Evolutionary conservation across 2,329 filamentous ascomycete species (phyloP).

Genomic region (Coniella vitis): DNA sequence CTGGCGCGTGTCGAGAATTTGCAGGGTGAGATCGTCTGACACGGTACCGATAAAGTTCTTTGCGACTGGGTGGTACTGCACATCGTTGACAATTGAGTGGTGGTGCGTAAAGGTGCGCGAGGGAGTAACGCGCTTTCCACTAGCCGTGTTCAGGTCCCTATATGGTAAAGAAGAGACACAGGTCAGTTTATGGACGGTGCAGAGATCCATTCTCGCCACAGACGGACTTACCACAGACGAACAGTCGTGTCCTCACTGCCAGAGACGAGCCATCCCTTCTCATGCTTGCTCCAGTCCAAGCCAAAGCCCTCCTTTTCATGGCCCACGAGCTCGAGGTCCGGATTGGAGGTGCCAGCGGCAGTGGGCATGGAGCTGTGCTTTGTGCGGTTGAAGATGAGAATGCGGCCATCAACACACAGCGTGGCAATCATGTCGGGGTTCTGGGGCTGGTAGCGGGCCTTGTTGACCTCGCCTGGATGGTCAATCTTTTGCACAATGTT

Average conservation of each 20-base stretch:
- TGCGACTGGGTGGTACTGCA: slow-evolving; percentile 87
- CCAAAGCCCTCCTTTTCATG: slow-evolving; percentile 89
- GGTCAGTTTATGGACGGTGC: slow-evolving; percentile 4
- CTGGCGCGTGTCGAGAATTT: slow-evolving; percentile 82
- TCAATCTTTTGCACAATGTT: slow-evolving; percentile 93
- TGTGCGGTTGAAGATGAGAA: slow-evolving; percentile 91
- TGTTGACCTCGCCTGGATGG: slow-evolving; percentile 96
- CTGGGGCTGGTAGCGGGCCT: slow-evolving; percentile 94
- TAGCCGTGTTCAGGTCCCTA: slow-evolving; percentile 22
- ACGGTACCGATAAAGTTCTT: slow-evolving; percentile 83
- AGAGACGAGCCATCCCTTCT: slow-evolving; percentile 74
- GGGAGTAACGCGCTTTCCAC: slow-evolving; percentile 64
- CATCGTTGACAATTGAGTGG: slow-evolving; percentile 87
- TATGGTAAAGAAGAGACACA: neutral
- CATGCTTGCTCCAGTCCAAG: slow-evolving; percentile 83
- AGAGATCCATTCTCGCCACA: neutral
- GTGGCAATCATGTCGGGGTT: slow-evolving; percentile 96
- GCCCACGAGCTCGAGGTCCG: slow-evolving; percentile 78
- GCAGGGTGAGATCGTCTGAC: slow-evolving; percentile 88
- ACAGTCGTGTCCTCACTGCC: slow-evolving; percentile 92
- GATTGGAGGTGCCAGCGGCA: slow-evolving; percentile 67
- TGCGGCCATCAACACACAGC: slow-evolving; percentile 77
- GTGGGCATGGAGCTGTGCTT: slow-evolving; percentile 67
- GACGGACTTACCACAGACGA: slow-evolving; percentile 65
- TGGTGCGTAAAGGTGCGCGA: slow-evolving; percentile 79